phyloP scores from a whole-genome alignment of 768 basidiomycete genomes.

The Panus rudis region DNA sequence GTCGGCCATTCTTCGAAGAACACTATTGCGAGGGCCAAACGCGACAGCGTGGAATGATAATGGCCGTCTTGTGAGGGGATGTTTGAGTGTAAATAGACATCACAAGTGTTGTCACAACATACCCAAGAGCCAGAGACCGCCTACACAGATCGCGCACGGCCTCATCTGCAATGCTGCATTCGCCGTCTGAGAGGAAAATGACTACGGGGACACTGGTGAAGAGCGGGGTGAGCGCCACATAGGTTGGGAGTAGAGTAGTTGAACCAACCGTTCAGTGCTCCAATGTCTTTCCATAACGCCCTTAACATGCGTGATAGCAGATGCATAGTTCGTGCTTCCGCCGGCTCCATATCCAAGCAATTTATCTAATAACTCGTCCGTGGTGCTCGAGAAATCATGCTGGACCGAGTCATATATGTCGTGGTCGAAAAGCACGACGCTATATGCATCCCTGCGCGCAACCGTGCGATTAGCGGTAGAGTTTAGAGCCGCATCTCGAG shows the following conservation, averaged over 20 bases:
- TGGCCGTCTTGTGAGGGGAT: constrained; percentile 33
- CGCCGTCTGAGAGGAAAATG: constrained; percentile 53
- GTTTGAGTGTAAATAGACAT: background rate
- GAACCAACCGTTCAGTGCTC: constrained; percentile 41
- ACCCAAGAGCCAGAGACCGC: constrained; percentile 40
- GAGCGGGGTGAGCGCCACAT: too few species aligned
- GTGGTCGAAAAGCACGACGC: constrained; percentile 41
- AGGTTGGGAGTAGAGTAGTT: background rate
- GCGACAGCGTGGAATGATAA: constrained; percentile 55
- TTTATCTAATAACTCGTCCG: constrained; percentile 35
- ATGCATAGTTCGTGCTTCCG: constrained; percentile 38
- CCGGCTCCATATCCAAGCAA: constrained; percentile 26
- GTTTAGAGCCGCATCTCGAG: constrained; percentile 35
- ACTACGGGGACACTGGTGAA: constrained; percentile 38
- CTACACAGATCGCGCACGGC: constrained; percentile 35
- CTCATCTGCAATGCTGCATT: constrained; percentile 32
- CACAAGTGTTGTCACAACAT: background rate
- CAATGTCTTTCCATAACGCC: constrained; percentile 37
- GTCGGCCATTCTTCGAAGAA: constrained; percentile 42
- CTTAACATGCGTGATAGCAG: constrained; percentile 32
- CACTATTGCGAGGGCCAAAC: constrained; percentile 34
- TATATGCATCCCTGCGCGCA: constrained; percentile 46
- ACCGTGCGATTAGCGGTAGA: constrained; percentile 17
- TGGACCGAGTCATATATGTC: constrained; percentile 17
- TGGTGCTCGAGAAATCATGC: constrained; percentile 41